Evolutionary conservation across 1,284 basidiomycete species (phyloP), one percentile per base, ranked within the genome.

Genomic region (Schizophyllum amplum): DNA sequence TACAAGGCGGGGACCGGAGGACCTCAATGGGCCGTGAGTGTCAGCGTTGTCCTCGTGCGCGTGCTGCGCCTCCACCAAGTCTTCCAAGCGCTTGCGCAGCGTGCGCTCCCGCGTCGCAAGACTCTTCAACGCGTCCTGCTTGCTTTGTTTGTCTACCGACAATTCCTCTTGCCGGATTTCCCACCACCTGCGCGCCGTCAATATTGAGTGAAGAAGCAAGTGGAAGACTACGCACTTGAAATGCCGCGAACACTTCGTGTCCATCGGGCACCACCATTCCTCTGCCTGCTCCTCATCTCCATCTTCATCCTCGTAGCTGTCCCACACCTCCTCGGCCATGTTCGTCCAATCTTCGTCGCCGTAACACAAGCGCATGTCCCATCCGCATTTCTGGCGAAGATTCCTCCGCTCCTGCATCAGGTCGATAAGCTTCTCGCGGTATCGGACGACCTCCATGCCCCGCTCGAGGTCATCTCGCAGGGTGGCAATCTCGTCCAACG

Each of bases 331-430:
- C 6, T 70, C 72, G 4, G 85, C 87, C 64, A 79, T 85, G 55
- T 84, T 84, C 23, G 72, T 75, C 73, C 83, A 87, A 66, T 90
- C 87, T 55, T 84, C 82, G 56, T 90, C 86, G 24, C 84, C 85
- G 67, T 87, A 84, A 59, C 87, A 87, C n/a, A 94, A 73, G 24
- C 90, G 76, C 63, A 84, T 83, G 68, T 94, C 91, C 84, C 91
- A 92, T 1, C 91, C 91, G 70, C 91, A 94, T 81, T 67, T 17
- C 71, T 69, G 55, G 82, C 81, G 27, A 6, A 5, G 27, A 33
- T 13, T 33, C 13, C 13, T 5, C 27, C 86, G 76, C 49, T 80
- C 80, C 6, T 72, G 75, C 6, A 88, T 88, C 27, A 88, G 74
- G 55, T 82, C 77, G 17, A 89, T 69, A 24, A 92, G 66, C 58